Evolutionary conservation across 257 asterid species (phyloP).

Genomic region (Knoxia roxburghii): DNA sequence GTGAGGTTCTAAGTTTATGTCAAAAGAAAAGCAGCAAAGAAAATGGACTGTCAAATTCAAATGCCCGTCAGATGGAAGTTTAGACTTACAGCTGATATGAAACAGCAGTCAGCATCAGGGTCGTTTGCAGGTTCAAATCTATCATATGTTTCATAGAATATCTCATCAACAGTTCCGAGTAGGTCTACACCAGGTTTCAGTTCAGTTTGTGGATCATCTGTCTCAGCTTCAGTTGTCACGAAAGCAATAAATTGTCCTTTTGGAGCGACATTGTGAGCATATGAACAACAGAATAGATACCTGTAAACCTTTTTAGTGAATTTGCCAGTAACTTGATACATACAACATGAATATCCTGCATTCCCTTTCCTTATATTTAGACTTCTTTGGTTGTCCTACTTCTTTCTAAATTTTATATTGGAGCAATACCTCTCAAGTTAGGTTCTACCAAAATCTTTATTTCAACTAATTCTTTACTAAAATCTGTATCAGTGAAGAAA

Average conservation of each 20-base stretch:
- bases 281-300: constrained; percentile 97
- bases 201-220: constrained; percentile 79
- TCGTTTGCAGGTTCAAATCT: constrained; percentile 61
- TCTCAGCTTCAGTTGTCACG: constrained; percentile 83
- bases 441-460: background rate
- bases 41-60: background rate
- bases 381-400: background rate
- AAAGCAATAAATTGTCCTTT: constrained; percentile 85
- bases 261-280: constrained; percentile 90
- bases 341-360: background rate
- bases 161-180: constrained; percentile 88
- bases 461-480: background rate
- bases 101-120: constrained; percentile 54
- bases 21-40: background rate
- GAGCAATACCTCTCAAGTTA: background rate
- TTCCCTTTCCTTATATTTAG: too few relatives aligned
- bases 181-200: constrained; percentile 89
- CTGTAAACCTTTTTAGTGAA: constrained; percentile 26
- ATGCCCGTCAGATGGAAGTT: background rate
- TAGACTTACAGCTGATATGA: constrained; percentile 55
- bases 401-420: background rate
- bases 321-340: background rate
- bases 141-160: constrained; percentile 80
- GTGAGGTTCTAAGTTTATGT: background rate
- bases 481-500: background rate